Conservation (phyloP, 768 basidiomycete genomes). For the Bullera alba region DNA sequence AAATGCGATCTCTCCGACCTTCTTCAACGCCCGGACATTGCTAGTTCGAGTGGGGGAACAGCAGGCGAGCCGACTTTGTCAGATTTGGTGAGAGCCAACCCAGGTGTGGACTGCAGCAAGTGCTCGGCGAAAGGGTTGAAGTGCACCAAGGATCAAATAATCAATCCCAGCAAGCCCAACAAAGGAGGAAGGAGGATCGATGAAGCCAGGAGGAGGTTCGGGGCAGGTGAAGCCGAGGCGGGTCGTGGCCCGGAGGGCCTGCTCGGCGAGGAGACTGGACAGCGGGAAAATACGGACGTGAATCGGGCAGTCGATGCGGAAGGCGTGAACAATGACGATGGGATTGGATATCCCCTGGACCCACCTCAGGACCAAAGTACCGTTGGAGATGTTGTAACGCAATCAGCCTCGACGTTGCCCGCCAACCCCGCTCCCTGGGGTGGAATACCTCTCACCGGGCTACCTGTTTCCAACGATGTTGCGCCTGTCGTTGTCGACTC, state of each 20-base stretch:
- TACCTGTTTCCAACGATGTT: too few relatives aligned
- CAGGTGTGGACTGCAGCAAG: constrained; percentile 20
- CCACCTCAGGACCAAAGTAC: too few relatives aligned
- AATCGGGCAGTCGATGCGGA: too few relatives aligned
- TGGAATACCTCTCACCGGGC: too few relatives aligned
- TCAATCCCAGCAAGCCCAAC: constrained; percentile 27
- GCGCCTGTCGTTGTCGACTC: too few relatives aligned
- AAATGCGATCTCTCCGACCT: constrained; percentile 24
- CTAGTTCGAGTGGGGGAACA: background rate
- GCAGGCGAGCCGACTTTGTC: constrained; percentile 7
- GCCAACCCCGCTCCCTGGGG: too few relatives aligned
- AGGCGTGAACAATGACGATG: too few relatives aligned
- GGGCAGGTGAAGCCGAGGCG: constrained; percentile 1
- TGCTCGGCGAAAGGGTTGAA: constrained; percentile 26
- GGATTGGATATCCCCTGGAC: too few relatives aligned
- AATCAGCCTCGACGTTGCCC: too few relatives aligned
- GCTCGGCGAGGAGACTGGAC: background rate
- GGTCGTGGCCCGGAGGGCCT: background rate
- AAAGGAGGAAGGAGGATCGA: constrained; percentile 32
- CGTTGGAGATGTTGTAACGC: too few relatives aligned
- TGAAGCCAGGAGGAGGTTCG: constrained; percentile 21
- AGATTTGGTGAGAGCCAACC: constrained; percentile 15
- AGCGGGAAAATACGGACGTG: too few relatives aligned
- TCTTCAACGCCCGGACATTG: background rate
- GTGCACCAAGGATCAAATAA: constrained; percentile 22